Base-by-base conservation (phyloP, 768 basidiomycete genomes). In the Rhodotorula taiwanensis region DNA sequence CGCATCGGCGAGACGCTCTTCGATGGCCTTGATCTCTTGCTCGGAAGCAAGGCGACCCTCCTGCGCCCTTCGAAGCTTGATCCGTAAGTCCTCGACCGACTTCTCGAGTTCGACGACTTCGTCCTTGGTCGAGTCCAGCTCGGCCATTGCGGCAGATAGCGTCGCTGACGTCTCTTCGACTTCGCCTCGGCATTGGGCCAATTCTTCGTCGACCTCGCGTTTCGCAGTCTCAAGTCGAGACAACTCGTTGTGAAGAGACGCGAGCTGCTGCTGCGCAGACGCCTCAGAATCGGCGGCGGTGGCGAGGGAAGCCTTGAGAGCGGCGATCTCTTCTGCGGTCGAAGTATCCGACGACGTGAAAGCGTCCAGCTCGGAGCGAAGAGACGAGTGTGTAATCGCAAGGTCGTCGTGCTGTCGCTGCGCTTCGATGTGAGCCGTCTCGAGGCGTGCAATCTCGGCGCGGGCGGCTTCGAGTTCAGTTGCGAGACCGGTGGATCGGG, bases 141-240 rank as follows among this genome's bases (percentile, higher is more conserved):
- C 66, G 4, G 47, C 50, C 60, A 58, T 62, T 14, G 66, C 66
- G 2, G 49, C 55, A 5, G 28, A 6, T 20, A 64, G 41, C 30
- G 56, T 64, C 14, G 59, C 39, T 25, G 55, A 58, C 41, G 56
- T 60, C 44, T 64, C 52, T 43, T 69, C 67, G 44, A 59, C 60
- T 39, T 60, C 62, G 43, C 62, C 62, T 18, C 61, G 58, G 28
- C 56, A 57, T 8, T 39, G 33, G 1, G 58, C 66, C 31, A 63
- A 48, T 30, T 64, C 63, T 21, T 58, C 67, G 20, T 69, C 60
- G 36, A 54, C 44, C 44, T 50, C 25, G 52, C 55, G 41, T 21
- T 43, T 47, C 25, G 42, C 41, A 18, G 43, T 30, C 42, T 68
- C 62, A 25, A 34, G 43, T 14, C 58, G 54, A 10, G 36, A 48